Conservation (phyloP, 1,284 basidiomycete species). For the Quambalaria eucalypti region DNA sequence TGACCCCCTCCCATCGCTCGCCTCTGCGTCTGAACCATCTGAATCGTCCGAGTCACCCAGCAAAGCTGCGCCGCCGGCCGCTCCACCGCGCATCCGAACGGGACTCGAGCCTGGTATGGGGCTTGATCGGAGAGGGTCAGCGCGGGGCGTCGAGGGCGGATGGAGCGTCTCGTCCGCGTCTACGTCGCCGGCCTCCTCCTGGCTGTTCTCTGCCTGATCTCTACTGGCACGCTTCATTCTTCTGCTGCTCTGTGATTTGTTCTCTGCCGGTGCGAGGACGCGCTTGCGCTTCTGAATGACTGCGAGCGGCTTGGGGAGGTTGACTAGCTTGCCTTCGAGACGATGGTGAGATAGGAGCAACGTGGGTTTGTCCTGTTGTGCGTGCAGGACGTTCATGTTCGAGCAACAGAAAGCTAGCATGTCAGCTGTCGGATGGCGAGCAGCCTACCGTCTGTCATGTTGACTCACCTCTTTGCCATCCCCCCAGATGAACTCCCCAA, state of each 20-base stretch:
- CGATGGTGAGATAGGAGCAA: conserved; percentile 76
- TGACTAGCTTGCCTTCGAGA: conserved; percentile 73
- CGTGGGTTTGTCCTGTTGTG: conserved; percentile 69
- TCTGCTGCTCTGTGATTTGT: neutral
- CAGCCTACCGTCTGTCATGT: too few species aligned
- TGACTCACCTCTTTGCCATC: neutral
- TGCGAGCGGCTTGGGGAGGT: conserved; percentile 49
- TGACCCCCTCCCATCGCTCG: too few species aligned
- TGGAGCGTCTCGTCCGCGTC: conserved; percentile 6
- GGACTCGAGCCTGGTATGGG: too few species aligned
- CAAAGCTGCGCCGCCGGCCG: too few species aligned
- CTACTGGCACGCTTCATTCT: conserved; percentile 1
- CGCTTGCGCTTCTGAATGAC: conserved; percentile 29
- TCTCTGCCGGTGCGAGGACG: too few species aligned
- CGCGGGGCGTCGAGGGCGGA: neutral
- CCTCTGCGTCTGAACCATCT: neutral
- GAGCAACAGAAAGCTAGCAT: neutral
- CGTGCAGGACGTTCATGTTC: too few species aligned
- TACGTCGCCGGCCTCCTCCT: neutral
- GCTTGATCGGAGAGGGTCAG: too few species aligned
- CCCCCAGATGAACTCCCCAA: conserved; percentile 36
- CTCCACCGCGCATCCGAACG: too few species aligned
- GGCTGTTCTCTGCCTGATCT: neutral
- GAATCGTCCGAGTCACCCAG: neutral
- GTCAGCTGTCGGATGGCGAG: neutral